phyloP scores from a whole-genome alignment of 1,139 yeast genomes.

The Geotrichum australiense region DNA sequence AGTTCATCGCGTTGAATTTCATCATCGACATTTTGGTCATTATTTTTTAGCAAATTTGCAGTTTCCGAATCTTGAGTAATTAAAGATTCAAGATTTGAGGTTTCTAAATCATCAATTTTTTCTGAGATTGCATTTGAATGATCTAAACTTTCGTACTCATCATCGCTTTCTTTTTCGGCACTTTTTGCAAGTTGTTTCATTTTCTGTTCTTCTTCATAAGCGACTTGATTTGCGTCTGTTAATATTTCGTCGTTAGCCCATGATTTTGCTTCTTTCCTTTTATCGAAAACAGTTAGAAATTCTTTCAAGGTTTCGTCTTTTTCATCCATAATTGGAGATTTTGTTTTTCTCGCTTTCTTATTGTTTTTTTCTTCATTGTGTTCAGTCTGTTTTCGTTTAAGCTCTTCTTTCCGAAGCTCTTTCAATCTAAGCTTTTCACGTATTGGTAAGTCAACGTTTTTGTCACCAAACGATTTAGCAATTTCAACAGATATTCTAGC shows the following conservation, averaged over 20 bases:
- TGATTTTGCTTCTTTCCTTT: constrained; percentile 53
- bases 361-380: constrained; percentile 28
- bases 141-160: constrained; percentile 26
- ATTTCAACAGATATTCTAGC: constrained; percentile 68
- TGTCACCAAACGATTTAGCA: constrained; percentile 86
- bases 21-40: constrained; percentile 16
- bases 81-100: constrained; percentile 24
- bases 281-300: constrained; percentile 76
- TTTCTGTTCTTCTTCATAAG: constrained; percentile 13
- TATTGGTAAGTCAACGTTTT: constrained; percentile 60
- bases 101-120: constrained; percentile 24
- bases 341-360: constrained; percentile 53
- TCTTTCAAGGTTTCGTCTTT: constrained; percentile 68
- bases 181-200: constrained; percentile 10
- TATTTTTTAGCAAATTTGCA: constrained; percentile 13
- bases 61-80: constrained; percentile 7
- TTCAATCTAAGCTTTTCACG: constrained; percentile 55
- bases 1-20: constrained; percentile 27
- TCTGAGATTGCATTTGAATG: constrained; percentile 22
- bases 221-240: constrained; percentile 29
- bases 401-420: constrained; percentile 13
- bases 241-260: constrained; percentile 73
- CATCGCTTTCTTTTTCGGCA: constrained; percentile 27
- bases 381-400: constrained; percentile 16
- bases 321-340: constrained; percentile 17